Evolutionary conservation across 2,329 filamentous ascomycete genomes (phyloP), one percentile per base, ranked within the genome.

Genomic region (Talaromyces rugulosus): DNA sequence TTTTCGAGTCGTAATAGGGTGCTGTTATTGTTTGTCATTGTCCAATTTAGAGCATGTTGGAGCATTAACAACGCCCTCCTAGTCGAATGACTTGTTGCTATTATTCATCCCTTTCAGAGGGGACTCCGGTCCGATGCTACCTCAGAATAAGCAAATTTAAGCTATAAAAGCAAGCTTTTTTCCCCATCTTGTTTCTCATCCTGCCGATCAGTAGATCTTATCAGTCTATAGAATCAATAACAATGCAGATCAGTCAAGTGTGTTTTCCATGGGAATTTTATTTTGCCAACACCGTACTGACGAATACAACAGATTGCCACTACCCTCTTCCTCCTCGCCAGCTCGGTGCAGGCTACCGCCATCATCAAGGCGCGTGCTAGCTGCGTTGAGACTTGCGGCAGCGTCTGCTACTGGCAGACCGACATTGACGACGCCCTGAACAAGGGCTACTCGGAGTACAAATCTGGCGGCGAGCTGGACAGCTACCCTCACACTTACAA

Each of bases 401-500:
- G 72, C 58, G 78, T 71, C 53, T 80, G 75, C 72, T 88, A 88
- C 77, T 79, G 76, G 56, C 75, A 78, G 53, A 71, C 72, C 57
- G 77, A 82, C 62, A 80, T 87, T 56, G 75, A 73, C 64, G 73
- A 78, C 9, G 86, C 86, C 44, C 71, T 81, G 47, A 75, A 78
- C 61, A 76, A 80, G 54, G 84, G 83, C 3, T 87, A 81, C 75
- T 70, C 74, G 23, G 80, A 84, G 68, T 80, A 85, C 70, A 67
- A 68, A 31, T 70, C 70, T 1, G 75, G 74, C 50, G 69, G 77
- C 18, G 63, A 64, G 44, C 73, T 72, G 47, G 78, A 79, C 64
- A 70, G 72, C 60, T 87, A 88, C 71, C 85, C 85, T 0, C 85
- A 88, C 70, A 73, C 73, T 40, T 88, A 85, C 76, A 82, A 86